These are phyloP conservation scores for Mesostigma viride DNA, from an alignment of 139 green algal genomes.

Conservation along the genomic window DNA sequence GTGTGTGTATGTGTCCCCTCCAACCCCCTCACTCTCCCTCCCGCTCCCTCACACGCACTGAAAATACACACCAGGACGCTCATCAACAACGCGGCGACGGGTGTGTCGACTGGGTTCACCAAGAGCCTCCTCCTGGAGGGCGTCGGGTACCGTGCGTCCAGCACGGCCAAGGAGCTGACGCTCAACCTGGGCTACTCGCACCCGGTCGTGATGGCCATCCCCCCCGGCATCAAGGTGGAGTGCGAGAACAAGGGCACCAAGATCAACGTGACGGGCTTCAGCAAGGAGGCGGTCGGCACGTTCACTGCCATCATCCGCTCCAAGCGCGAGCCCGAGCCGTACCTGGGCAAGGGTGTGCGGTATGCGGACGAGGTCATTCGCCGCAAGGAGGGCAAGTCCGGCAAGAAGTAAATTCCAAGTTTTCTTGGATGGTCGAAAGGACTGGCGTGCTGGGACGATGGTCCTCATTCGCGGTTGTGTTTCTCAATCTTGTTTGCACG, in stretches of 20 bases:
- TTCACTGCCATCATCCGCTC: slow-evolving; percentile 76
- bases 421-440: too few relatives aligned
- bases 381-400: slow-evolving; percentile 90
- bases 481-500: too few relatives aligned
- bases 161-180: slow-evolving; percentile 58
- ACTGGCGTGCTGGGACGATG: too few relatives aligned
- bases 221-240: slow-evolving; percentile 64
- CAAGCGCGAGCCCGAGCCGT: slow-evolving; percentile 81
- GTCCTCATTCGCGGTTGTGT: too few relatives aligned
- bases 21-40: neutral
- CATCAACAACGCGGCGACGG: slow-evolving; percentile 82
- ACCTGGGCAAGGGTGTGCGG: slow-evolving; percentile 78
- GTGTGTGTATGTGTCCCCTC: too few relatives aligned
- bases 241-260: slow-evolving; percentile 81
- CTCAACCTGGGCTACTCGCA: slow-evolving; percentile 86
- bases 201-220: slow-evolving; percentile 68
- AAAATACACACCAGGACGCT: slow-evolving; percentile 45
- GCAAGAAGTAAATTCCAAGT: slow-evolving; percentile 69
- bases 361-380: slow-evolving; percentile 81
- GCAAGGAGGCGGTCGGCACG: slow-evolving; percentile 83
- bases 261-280: slow-evolving; percentile 56
- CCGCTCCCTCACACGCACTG: neutral
- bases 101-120: slow-evolving; percentile 71
- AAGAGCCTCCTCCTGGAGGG: slow-evolving; percentile 65
- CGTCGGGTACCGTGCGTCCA: slow-evolving; percentile 81